Conservation (phyloP, 768 basidiomycete genomes). For the Fomitopsis serialis region DNA sequence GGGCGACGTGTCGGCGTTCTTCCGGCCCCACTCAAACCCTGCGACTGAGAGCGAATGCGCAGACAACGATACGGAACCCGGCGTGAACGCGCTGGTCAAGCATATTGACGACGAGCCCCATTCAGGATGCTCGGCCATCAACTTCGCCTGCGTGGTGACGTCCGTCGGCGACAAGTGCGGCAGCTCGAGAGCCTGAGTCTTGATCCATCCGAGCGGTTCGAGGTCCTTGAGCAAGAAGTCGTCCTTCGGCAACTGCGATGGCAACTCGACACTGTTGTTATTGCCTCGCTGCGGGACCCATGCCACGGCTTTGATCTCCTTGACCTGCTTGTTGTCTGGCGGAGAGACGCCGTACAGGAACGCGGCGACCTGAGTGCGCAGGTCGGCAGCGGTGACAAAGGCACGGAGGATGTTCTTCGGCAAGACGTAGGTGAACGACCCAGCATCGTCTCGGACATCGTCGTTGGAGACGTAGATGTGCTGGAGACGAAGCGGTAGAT, state of each 20-base stretch:
- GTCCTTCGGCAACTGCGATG: conserved; percentile 84
- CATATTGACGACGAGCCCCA: conserved; percentile 94
- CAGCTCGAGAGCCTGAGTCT: conserved; percentile 92
- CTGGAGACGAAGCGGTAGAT: conserved; percentile 91
- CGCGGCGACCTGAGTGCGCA: conserved; percentile 93
- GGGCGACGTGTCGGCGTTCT: conserved; percentile 80
- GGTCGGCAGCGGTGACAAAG: conserved; percentile 89
- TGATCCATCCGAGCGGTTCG: conserved; percentile 94
- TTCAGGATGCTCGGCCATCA: conserved; percentile 96
- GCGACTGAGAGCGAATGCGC: conserved; percentile 86
- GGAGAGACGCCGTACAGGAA: conserved; percentile 92
- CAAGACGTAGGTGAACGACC: conserved; percentile 90
- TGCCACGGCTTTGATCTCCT: conserved; percentile 97
- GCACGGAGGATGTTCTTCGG: conserved; percentile 96
- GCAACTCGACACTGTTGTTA: conserved; percentile 92
- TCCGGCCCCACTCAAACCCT: conserved; percentile 98
- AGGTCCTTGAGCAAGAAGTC: conserved; percentile 94
- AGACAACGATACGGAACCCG: conserved; percentile 93
- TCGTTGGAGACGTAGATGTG: conserved; percentile 99
- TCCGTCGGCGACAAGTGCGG: conserved; percentile 91
- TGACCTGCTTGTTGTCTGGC: conserved; percentile 95
- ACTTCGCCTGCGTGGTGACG: conserved; percentile 89
- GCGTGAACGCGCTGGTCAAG: conserved; percentile 92
- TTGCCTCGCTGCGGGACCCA: conserved; percentile 97
- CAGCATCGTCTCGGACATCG: conserved; percentile 97